Percentiles rank a stretch among this genome's conserved stretches.
Conservation (phyloP, 139 green algal genomes). For the Coccomyxa sp. region DNA sequence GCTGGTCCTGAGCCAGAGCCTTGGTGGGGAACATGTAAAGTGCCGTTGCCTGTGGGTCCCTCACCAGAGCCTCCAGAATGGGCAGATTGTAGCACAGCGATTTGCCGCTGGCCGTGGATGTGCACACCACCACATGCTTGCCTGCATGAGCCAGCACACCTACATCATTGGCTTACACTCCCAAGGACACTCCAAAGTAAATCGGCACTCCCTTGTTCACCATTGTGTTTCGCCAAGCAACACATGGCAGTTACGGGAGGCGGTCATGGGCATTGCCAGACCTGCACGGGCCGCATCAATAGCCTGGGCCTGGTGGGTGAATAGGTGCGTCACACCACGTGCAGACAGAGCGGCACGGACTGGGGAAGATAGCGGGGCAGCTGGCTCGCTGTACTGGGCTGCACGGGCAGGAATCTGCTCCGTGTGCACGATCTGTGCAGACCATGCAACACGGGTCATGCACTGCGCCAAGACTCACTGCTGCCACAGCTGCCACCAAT, state of each 20-base stretch:
- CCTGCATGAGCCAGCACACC: conserved; percentile 5
- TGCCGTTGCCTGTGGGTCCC: conserved; percentile 51
- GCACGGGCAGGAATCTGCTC: conserved; percentile 48
- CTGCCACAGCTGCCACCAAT: not conserved
- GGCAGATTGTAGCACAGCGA: conserved; percentile 87
- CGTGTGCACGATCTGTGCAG: conserved; percentile 54
- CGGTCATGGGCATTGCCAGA: not conserved
- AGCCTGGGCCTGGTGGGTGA: conserved; percentile 48
- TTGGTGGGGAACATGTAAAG: conserved; percentile 97
- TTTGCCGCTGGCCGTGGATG: conserved; percentile 90
- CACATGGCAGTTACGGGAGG: too few species aligned
- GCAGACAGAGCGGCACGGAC: conserved; percentile 38
- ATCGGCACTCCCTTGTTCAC: too few species aligned
- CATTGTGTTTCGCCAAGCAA: too few species aligned
- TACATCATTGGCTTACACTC: not conserved
- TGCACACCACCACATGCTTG: conserved; percentile 77
- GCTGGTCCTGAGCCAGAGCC: conserved; percentile 76
- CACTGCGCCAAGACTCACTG: not conserved
- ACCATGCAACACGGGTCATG: not conserved
- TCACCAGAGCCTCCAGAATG: conserved; percentile 55
- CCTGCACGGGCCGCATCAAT: conserved; percentile 44
- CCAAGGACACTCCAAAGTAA: too few species aligned
- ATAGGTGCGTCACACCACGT: conserved; percentile 40
- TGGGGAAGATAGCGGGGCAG: conserved; percentile 22
- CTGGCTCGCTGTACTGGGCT: conserved; percentile 23